Base-by-base conservation (phyloP, 805 yeast species). In the Blastobotrys mokoenaii region DNA sequence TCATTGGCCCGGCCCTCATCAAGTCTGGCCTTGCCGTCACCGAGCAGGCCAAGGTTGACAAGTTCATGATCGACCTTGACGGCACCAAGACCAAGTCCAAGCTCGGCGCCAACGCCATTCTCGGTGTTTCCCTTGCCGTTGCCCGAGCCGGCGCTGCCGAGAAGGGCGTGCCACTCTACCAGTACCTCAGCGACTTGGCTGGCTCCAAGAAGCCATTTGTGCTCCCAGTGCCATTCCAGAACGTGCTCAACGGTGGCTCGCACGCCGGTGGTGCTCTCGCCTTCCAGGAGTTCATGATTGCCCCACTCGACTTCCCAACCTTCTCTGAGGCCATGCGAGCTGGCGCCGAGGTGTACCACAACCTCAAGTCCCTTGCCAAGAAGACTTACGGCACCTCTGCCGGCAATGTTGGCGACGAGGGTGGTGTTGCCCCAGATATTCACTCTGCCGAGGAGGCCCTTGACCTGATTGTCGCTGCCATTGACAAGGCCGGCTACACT, bases 391-490 rank as follows among this genome's bases (percentile, higher is more conserved):
- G 98, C 68, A 83, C 86, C 67, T 82, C 95, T 54, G 98, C 98
- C 64, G 97, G 96, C 75, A 90, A 90, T 77, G 98, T 90, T 68
- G 98, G 98, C 81, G 98, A 90, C 73, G 98, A 90, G 80, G 98
- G 98, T 84, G 98, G 98, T 82, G 96, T 90, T 77, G 98, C 98
- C 64, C 98, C 98, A 72, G 86, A 88, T 72, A 82, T 93, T 59
- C 78, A 83, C 58, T 79, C 96, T 61, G 90, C 98, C 67, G 85
- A 80, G 72, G 97, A 90, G 80, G 98, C 97, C 62, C 77, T 90
- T 58, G 97, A 93, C 76, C 82, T 90, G 70, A 87, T 90, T 70
- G 77, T 79, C 60, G 82, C 71, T 57, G 87, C 98, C 66, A 90
- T 93, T 69, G 85, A 80, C 68, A 70, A 73, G 60, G 96, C 98